phyloP scores from a whole-genome alignment of 2,329 filamentous ascomycete genomes.

The Cladophialophora chaetospira region DNA sequence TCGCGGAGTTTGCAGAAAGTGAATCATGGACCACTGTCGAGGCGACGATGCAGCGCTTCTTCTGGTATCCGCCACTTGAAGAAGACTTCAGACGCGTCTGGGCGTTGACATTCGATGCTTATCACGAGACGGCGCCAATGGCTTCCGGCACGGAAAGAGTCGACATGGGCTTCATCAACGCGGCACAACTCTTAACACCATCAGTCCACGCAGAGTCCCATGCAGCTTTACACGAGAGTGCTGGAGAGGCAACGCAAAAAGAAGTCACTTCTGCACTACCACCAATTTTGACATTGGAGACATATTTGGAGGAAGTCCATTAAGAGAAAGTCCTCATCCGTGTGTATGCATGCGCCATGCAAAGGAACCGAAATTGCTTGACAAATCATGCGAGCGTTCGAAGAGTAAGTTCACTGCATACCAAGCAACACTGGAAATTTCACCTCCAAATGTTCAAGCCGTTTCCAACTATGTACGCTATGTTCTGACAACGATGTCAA shows the following conservation, averaged over 20 bases:
- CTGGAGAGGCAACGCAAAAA: neutral
- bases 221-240: neutral
- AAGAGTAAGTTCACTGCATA: too few relatives aligned
- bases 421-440: too few relatives aligned
- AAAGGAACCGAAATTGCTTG: too few relatives aligned
- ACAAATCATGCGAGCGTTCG: too few relatives aligned
- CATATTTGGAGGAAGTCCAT: constrained; percentile 14
- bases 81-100: constrained; percentile 15
- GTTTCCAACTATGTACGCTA: too few relatives aligned
- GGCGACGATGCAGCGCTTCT: constrained; percentile 18
- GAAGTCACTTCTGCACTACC: constrained; percentile 2
- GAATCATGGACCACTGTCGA: constrained; percentile 14
- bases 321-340: too few relatives aligned
- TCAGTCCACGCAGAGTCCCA: too few relatives aligned
- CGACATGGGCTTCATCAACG: neutral
- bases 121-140: neutral
- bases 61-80: constrained; percentile 20
- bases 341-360: too few relatives aligned
- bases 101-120: constrained; percentile 6
- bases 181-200: neutral
- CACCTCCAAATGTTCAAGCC: too few relatives aligned
- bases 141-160: neutral
- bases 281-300: constrained; percentile 24
- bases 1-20: constrained; percentile 15
- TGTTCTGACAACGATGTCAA: too few relatives aligned